A percentile compares a stretch with the other conserved stretches of the same genome.
These are phyloP conservation scores for Colletotrichum orbiculare DNA, from an alignment of 2,329 filamentous ascomycete genomes.

Conservation along the genomic window DNA sequence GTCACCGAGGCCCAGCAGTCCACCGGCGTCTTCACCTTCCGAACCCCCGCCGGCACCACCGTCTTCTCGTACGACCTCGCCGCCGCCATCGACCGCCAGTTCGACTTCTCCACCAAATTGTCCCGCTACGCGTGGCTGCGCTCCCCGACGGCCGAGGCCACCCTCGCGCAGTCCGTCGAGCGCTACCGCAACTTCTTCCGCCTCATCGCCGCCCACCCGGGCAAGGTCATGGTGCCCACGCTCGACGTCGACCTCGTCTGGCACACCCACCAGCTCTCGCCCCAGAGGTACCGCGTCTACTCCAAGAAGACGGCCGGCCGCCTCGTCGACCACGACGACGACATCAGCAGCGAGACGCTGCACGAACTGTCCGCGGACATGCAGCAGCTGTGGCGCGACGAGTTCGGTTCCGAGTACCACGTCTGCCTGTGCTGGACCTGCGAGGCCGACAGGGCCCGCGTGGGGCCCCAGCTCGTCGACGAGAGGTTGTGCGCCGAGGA, in stretches of 20 bases:
- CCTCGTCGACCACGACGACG: constrained; percentile 54
- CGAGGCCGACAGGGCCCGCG: constrained; percentile 42
- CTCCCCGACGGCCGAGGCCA: constrained; percentile 48
- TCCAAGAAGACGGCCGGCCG: constrained; percentile 35
- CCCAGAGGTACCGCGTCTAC: constrained; percentile 41
- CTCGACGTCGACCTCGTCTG: constrained; percentile 56
- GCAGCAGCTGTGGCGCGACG: constrained; percentile 42
- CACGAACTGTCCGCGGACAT: constrained; percentile 44
- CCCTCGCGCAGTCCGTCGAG: constrained; percentile 46
- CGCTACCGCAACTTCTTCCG: constrained; percentile 53
- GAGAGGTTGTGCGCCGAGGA: constrained; percentile 20
- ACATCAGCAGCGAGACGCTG: constrained; percentile 42
- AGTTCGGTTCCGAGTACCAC: constrained; percentile 50
- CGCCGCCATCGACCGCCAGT: constrained; percentile 50
- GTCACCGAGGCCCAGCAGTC: constrained; percentile 1
- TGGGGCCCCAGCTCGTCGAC: constrained; percentile 14
- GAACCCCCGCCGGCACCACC: constrained; percentile 9
- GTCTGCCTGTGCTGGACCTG: constrained; percentile 52
- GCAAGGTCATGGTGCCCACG: constrained; percentile 50
- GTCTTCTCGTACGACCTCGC: constrained; percentile 39
- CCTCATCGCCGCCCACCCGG: constrained; percentile 45
- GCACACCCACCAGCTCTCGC: constrained; percentile 55
- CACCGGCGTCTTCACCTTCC: constrained; percentile 35
- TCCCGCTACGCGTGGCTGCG: constrained; percentile 51
- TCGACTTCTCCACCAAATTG: constrained; percentile 55